phyloP scores from a whole-genome alignment of 257 asterid genomes.

The Gentiana macrophylla region DNA sequence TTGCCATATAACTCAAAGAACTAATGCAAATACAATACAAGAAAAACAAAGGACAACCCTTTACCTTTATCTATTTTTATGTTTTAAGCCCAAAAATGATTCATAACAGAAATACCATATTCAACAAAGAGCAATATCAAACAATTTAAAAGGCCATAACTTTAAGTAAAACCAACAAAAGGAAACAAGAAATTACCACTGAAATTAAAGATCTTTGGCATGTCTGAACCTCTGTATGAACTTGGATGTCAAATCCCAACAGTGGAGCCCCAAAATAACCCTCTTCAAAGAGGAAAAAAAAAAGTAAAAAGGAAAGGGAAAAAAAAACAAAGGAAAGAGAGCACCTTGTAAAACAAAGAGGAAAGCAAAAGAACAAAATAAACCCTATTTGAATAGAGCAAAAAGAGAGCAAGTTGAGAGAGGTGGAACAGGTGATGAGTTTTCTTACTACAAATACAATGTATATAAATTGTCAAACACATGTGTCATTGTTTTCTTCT shows the following conservation, averaged over 20 bases:
- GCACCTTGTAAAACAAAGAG: constrained; percentile 21
- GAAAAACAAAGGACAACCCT: neutral
- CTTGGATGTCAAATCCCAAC: constrained; percentile 21
- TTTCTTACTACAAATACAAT: constrained; percentile 12
- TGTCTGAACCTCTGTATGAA: constrained; percentile 19
- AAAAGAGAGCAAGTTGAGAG: constrained; percentile 26
- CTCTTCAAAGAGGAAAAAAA: constrained; percentile 47
- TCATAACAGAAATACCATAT: constrained; percentile 1
- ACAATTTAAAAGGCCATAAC: constrained; percentile 7
- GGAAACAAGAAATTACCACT: constrained; percentile 43
- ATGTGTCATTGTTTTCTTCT: neutral
- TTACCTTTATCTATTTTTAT: constrained; percentile 1
- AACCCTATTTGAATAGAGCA: constrained; percentile 80
- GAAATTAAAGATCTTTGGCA: constrained; percentile 74
- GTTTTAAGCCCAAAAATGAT: neutral
- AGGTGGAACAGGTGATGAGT: constrained; percentile 10
- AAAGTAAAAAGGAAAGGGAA: constrained; percentile 4
- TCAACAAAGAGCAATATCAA: neutral
- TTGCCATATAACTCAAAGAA: neutral
- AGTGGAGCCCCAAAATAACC: constrained; percentile 33
- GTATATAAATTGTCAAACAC: neutral
- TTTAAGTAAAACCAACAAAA: constrained; percentile 19
- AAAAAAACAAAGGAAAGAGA: constrained; percentile 14
- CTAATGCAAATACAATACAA: constrained; percentile 6
- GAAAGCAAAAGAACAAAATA: constrained; percentile 10